Base-by-base conservation (phyloP, 345 rosid species). In the Citrus cavaleriei region DNA sequence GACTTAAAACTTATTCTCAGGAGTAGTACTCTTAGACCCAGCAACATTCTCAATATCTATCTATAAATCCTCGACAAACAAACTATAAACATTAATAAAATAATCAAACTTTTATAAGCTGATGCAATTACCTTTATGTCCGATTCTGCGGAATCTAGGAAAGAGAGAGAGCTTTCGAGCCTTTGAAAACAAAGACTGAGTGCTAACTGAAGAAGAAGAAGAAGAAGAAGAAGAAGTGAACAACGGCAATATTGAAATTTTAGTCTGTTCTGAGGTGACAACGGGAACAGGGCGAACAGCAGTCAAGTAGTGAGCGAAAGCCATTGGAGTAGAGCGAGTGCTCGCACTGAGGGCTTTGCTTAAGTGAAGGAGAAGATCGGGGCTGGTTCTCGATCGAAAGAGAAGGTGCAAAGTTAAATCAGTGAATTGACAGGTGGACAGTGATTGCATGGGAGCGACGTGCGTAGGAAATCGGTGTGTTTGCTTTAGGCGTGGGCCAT, bases 241-340 rank as follows among this genome's bases (percentile, higher is more conserved):
- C 2, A 71, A 80, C 27, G 86, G 7, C 69, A 69, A 65, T 60
- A 79, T 6, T 19, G 85, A 46, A 58, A 74, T 70, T 75, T 70
- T 84, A 12, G 85, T 27, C 78, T 68, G 68, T 57, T 64, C 75
- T 16, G 86, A 72, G 62, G 87, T 68, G 10, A 87, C 84, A 35
- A 73, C 68, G 4, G 91, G 94, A 40, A 89, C 91, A 55, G 90
- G 65, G 3, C 88, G 93, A 40, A 89, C 91, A 35, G 89, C 81
- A 24, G 85, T 80, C 76, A 87, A 79, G 86, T 75, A 90, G 65
- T 84, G 91, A 75, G 89, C 86, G 75, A 89, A 80, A 70, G 95
- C 95, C 98, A 92, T 91, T 70, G 80, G 76, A 75, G 63, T 4
- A 35, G 14, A 22, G 58, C 2, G 22, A 54, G 21, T 54, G 58